These are phyloP conservation scores for Syzygium malaccense DNA, from an alignment of 441 rosid genomes.

Conservation along the genomic window DNA sequence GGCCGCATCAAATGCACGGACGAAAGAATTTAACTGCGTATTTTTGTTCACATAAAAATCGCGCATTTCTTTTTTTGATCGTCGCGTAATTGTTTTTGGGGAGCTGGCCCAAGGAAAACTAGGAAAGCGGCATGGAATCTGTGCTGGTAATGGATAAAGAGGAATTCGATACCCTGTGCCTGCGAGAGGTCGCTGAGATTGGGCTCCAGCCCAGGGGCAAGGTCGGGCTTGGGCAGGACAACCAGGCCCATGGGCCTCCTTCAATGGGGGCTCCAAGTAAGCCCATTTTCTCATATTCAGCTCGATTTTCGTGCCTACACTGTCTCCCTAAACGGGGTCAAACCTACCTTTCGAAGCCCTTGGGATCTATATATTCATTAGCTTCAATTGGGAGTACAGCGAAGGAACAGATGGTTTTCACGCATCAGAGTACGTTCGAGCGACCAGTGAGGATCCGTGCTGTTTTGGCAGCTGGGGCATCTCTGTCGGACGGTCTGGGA, in stretches of 20 bases:
- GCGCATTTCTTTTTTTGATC: background rate
- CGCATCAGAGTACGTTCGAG: background rate
- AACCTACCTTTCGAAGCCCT: background rate
- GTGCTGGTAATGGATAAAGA: background rate
- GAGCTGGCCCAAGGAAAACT: background rate
- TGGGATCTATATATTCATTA: background rate
- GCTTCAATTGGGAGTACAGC: background rate
- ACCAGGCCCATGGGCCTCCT: background rate
- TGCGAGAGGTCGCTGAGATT: background rate
- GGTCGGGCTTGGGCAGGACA: background rate
- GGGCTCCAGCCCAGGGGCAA: background rate
- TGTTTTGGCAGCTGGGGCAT: background rate
- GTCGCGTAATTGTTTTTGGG: background rate
- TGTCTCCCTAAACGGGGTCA: background rate
- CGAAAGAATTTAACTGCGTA: background rate
- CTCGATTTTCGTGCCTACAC: background rate
- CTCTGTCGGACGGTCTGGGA: background rate
- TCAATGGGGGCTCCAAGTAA: background rate
- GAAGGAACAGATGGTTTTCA: background rate
- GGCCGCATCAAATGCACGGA: background rate
- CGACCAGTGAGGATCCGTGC: background rate
- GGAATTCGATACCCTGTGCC: background rate
- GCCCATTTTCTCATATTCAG: background rate
- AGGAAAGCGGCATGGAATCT: background rate
- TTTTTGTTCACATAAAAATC: background rate